Evolutionary conservation across 352 stramenopile species (phyloP), one percentile per base, ranked within the genome.

Genomic region (Phytophthora capsici): DNA sequence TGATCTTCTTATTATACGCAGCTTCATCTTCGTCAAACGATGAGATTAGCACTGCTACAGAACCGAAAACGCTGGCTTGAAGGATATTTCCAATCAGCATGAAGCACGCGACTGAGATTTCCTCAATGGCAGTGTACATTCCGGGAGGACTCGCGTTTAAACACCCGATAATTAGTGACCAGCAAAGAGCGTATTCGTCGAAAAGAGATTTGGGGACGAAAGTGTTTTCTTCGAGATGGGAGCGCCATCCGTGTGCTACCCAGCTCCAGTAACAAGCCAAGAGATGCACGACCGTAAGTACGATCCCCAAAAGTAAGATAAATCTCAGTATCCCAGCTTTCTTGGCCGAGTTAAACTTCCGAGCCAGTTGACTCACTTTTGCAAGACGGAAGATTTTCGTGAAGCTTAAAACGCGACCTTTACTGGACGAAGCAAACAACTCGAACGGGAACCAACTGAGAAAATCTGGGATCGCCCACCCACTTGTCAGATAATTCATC

Each of bases 401-500:
- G 40, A 89, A 77, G 45, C 78, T 75, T n/a, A 91, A 69, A 57
- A 88, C 75, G 9, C 75, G 77, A 2, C 82, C 79, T 48, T 80
- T 59, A 19, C 54, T 65, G 0, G 66, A 67, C 1, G 56, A 56
- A 6, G 69, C 66, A 7, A 91, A 16, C 28, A 77, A 63, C 28
- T 89, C 80, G 36, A 91, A 88, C 6, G 80, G 82, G 47, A 91
- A 88, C 78, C 78, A 91, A 34, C 77, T 84, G n/a, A 91, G 66
- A 22, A 91, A 84, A 32, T 91, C 82, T 0, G 79, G 75, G 5
- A 89, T 26, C 2, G 80, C 82, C 80, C 80, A 87, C 10, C 73
- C 40, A 49, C 80, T 88, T 9, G 78, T 13, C 13, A 91, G 26
- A 52, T 91, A 91, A 59, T 89, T 72, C 13, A 45, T 58, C 1